phyloP scores from a whole-genome alignment of 257 asterid species.

The Anisodus tanguticus region DNA sequence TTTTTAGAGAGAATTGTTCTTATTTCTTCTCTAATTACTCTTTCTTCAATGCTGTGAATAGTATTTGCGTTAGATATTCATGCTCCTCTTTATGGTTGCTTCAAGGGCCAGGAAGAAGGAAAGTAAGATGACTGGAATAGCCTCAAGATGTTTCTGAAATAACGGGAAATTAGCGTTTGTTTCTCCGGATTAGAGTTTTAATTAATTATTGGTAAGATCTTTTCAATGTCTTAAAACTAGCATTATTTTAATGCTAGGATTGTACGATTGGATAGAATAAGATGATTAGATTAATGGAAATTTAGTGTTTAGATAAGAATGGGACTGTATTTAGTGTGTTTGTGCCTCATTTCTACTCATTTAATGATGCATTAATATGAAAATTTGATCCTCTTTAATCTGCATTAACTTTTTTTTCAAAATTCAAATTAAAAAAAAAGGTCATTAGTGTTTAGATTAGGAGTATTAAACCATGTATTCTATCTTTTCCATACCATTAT shows the following conservation, averaged over 20 bases:
- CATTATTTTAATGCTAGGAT: not conserved
- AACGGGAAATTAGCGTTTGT: slow-evolving; percentile 34
- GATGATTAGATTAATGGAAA: slow-evolving; percentile 19
- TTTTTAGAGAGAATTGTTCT: slow-evolving; percentile 24
- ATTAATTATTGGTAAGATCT: not conserved
- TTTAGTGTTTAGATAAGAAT: slow-evolving; percentile 25
- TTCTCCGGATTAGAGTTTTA: not conserved
- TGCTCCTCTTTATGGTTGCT: slow-evolving; percentile 35
- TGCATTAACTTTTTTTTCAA: not conserved
- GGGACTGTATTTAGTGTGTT: not conserved
- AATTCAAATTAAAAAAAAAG: too few relatives aligned
- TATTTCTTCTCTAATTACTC: slow-evolving; percentile 19
- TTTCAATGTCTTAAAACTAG: not conserved
- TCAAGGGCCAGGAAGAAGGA: slow-evolving; percentile 31
- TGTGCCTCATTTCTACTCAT: not conserved
- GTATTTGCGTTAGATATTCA: slow-evolving; percentile 28
- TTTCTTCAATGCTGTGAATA: not conserved
- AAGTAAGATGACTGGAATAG: slow-evolving; percentile 44
- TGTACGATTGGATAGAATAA: slow-evolving; percentile 14
- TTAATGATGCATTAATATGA: not conserved
- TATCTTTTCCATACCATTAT: not conserved
- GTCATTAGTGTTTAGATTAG: not conserved
- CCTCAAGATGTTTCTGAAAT: slow-evolving; percentile 42
- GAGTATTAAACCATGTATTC: not conserved
- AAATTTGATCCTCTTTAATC: not conserved